These are phyloP conservation scores for Calocybe cyanea DNA, from an alignment of 768 basidiomycete species.

Conservation along the genomic window DNA sequence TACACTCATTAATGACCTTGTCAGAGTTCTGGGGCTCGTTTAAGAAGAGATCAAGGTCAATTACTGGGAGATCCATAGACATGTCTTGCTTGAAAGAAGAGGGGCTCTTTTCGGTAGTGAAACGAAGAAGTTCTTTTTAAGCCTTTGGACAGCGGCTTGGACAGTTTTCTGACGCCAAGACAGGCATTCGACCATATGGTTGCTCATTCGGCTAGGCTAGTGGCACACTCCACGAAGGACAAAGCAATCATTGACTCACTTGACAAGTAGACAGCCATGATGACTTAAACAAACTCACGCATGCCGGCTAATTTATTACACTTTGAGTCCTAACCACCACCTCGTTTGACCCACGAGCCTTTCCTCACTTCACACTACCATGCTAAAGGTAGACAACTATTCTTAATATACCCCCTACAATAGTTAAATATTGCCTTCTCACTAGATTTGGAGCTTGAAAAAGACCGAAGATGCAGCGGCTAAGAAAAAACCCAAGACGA, in stretches of 20 bases:
- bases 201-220: no score
- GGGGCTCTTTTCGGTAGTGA: no score
- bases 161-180: no score
- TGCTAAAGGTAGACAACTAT: constrained; percentile 40
- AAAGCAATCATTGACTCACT: no score
- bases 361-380: constrained; percentile 25
- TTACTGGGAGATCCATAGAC: constrained; percentile 59
- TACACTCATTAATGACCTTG: constrained; percentile 56
- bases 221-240: no score
- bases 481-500: constrained; percentile 98
- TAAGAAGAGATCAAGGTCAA: constrained; percentile 75
- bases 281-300: constrained; percentile 15
- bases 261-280: no score
- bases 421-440: constrained; percentile 9
- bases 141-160: no score
- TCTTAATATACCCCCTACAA: constrained; percentile 5
- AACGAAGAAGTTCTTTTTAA: no score
- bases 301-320: constrained; percentile 6
- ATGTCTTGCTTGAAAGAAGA: constrained; percentile 59
- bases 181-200: no score
- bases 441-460: constrained; percentile 98
- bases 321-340: constrained; percentile 23
- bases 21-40: constrained; percentile 40
- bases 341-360: constrained; percentile 26
- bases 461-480: constrained; percentile 97